A percentile compares a stretch with the other conserved stretches of the same genome.
These are phyloP conservation scores for Penicillium roqueforti DNA, from an alignment of 495 filamentous ascomycete species.

Conservation along the genomic window DNA sequence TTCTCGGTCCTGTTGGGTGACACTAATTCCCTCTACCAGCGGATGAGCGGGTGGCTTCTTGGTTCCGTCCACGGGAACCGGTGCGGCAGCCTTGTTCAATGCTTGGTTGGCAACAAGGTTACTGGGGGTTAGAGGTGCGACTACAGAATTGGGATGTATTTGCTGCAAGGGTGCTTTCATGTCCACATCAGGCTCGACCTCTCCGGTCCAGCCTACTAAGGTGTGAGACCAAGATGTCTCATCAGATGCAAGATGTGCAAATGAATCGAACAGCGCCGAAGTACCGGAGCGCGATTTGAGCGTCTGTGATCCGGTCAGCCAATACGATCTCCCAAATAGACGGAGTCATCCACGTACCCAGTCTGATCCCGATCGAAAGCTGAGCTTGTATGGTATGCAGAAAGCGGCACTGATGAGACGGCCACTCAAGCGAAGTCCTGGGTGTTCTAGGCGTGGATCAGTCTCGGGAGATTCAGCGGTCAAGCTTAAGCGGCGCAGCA, in stretches of 20 bases:
- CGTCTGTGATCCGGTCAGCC: slow-evolving; percentile 12
- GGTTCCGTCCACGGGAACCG: slow-evolving; percentile 63
- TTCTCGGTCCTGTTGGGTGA: slow-evolving; percentile 60
- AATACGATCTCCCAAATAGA: background rate
- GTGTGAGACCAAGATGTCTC: slow-evolving; percentile 78
- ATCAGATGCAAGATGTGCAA: slow-evolving; percentile 75
- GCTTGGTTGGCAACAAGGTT: slow-evolving; percentile 14
- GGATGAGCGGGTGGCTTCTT: slow-evolving; percentile 49
- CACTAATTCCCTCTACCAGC: slow-evolving; percentile 58
- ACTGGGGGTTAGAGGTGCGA: slow-evolving; percentile 16
- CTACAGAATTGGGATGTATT: slow-evolving; percentile 27
- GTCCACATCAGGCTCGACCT: slow-evolving; percentile 59
- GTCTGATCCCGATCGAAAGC: slow-evolving; percentile 60
- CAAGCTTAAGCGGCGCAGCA: slow-evolving; percentile 61
- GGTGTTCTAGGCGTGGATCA: slow-evolving; percentile 59
- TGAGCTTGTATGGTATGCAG: slow-evolving; percentile 72
- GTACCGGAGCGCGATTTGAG: slow-evolving; percentile 73
- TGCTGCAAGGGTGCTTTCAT: slow-evolving; percentile 31
- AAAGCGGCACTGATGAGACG: slow-evolving; percentile 85
- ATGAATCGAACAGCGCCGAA: slow-evolving; percentile 83
- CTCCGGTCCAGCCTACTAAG: slow-evolving; percentile 88
- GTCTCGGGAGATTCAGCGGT: slow-evolving; percentile 40
- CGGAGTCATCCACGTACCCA: slow-evolving; percentile 55
- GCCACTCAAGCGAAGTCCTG: slow-evolving; percentile 67
- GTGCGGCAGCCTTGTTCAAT: slow-evolving; percentile 62